phyloP scores from a whole-genome alignment of 2,329 filamentous ascomycete species.

The Colletotrichum ledebouriae region DNA sequence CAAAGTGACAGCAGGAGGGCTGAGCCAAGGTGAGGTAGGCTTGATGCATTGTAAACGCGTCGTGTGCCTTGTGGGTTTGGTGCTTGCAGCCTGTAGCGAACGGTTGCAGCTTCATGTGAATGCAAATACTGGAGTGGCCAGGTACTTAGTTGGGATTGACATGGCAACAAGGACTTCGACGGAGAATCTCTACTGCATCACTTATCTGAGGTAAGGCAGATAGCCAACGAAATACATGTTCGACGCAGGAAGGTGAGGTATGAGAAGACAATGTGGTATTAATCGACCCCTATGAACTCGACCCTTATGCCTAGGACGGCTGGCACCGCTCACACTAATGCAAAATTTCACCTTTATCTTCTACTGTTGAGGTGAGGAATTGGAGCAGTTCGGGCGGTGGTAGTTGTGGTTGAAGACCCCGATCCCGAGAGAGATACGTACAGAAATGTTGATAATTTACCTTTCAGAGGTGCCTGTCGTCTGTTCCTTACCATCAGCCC shows the following conservation, averaged over 20 bases:
- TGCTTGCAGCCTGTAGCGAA: neutral
- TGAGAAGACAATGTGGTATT: too few relatives aligned
- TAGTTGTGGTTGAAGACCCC: neutral
- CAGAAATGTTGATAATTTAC: neutral
- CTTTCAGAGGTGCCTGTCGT: neutral
- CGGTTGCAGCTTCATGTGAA: neutral
- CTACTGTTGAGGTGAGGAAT: too few relatives aligned
- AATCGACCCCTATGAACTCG: too few relatives aligned
- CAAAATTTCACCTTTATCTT: too few relatives aligned
- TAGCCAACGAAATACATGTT: too few relatives aligned
- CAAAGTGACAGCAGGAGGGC: neutral
- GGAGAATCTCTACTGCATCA: too few relatives aligned
- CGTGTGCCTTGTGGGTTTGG: neutral
- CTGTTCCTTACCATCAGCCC: slow-evolving; percentile 3
- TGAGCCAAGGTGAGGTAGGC: slow-evolving; percentile 33
- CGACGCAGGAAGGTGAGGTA: too few relatives aligned
- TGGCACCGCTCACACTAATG: too few relatives aligned
- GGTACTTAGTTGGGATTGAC: neutral
- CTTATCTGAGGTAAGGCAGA: too few relatives aligned
- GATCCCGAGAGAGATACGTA: neutral
- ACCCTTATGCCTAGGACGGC: too few relatives aligned
- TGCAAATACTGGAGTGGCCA: neutral
- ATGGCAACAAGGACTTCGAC: neutral
- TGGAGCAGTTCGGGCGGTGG: neutral
- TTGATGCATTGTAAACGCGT: slow-evolving; percentile 19